A percentile compares a stretch with the other conserved stretches of the same genome.
These are phyloP conservation scores for Botrytis fabae DNA, from an alignment of 2,329 filamentous ascomycete species.

Conservation along the genomic window DNA sequence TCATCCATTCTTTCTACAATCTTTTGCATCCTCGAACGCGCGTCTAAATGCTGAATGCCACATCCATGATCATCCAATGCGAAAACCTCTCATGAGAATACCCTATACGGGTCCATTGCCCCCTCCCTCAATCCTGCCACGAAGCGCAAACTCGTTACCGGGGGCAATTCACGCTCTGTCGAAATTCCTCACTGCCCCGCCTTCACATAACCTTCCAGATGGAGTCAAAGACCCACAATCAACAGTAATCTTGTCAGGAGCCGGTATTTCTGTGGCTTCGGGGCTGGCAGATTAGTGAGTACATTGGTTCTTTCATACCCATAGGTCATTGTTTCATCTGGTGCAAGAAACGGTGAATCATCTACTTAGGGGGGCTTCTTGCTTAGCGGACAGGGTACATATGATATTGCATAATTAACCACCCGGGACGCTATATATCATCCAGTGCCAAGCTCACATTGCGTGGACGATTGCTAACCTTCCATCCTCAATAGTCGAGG, in stretches of 20 bases:
- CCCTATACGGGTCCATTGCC: slow-evolving; percentile 86
- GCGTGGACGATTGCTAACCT: slow-evolving; percentile 14
- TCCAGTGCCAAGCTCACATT: slow-evolving; percentile 9
- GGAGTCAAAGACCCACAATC: slow-evolving; percentile 44
- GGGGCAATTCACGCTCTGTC: slow-evolving; percentile 77
- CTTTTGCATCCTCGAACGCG: slow-evolving; percentile 10
- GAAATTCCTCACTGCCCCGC: slow-evolving; percentile 69
- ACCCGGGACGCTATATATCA: neutral
- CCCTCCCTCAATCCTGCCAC: slow-evolving; percentile 71
- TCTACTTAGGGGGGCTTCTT: neutral
- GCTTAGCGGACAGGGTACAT: neutral
- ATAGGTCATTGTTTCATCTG: slow-evolving; percentile 1
- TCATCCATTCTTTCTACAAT: neutral
- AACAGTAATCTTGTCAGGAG: slow-evolving; percentile 72
- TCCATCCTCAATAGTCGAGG: slow-evolving; percentile 47
- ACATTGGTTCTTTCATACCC: neutral
- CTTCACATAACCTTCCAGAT: slow-evolving; percentile 49
- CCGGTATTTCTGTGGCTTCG: slow-evolving; percentile 89
- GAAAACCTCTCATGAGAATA: slow-evolving; percentile 77
- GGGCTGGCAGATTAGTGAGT: slow-evolving; percentile 85
- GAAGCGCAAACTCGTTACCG: slow-evolving; percentile 64
- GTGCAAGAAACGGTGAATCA: neutral
- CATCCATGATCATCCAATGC: slow-evolving; percentile 48
- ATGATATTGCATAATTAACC: neutral
- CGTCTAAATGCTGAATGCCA: neutral